Conservation (phyloP, 2,329 filamentous ascomycete genomes). For the Aureobasidium sp. region DNA sequence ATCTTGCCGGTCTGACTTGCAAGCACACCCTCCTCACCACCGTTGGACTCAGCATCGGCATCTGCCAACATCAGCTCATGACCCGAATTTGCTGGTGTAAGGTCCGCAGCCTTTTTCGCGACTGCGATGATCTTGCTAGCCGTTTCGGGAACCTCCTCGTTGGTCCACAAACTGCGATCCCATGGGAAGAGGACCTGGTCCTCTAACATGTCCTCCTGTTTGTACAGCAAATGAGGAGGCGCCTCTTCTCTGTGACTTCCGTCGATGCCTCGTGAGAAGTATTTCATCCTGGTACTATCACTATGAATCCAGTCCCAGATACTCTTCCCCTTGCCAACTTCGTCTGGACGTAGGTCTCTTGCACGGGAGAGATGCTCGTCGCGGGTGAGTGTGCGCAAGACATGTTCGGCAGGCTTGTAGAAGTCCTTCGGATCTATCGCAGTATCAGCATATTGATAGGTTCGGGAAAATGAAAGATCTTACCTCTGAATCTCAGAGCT, state of each 20-base stretch:
- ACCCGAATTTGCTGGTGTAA: neutral
- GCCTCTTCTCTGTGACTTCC: slow-evolving; percentile 14
- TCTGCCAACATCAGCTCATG: slow-evolving; percentile 6
- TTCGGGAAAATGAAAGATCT: neutral
- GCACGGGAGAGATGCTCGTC: slow-evolving; percentile 30
- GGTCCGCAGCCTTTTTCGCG: slow-evolving; percentile 3
- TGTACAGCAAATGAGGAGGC: slow-evolving; percentile 29
- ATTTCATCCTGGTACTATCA: slow-evolving; percentile 15
- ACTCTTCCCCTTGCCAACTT: slow-evolving; percentile 22
- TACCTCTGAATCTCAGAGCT: slow-evolving; percentile 28
- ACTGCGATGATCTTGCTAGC: slow-evolving; percentile 7
- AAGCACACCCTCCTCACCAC: slow-evolving; percentile 8
- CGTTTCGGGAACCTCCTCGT: slow-evolving; percentile 3
- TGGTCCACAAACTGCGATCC: slow-evolving; percentile 9
- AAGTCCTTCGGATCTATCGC: slow-evolving; percentile 23
- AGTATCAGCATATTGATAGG: neutral
- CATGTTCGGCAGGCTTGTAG: slow-evolving; percentile 28
- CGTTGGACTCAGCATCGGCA: neutral
- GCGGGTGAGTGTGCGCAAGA: slow-evolving; percentile 32
- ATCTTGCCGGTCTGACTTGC: slow-evolving; percentile 10
- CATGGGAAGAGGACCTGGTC: slow-evolving; percentile 37
- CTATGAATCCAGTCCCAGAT: slow-evolving; percentile 30
- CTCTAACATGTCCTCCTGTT: slow-evolving; percentile 35
- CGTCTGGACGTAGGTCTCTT: slow-evolving; percentile 33
- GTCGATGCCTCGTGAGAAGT: slow-evolving; percentile 16